phyloP scores from a whole-genome alignment of 495 filamentous ascomycete genomes.

The Lichina pygmaea region DNA sequence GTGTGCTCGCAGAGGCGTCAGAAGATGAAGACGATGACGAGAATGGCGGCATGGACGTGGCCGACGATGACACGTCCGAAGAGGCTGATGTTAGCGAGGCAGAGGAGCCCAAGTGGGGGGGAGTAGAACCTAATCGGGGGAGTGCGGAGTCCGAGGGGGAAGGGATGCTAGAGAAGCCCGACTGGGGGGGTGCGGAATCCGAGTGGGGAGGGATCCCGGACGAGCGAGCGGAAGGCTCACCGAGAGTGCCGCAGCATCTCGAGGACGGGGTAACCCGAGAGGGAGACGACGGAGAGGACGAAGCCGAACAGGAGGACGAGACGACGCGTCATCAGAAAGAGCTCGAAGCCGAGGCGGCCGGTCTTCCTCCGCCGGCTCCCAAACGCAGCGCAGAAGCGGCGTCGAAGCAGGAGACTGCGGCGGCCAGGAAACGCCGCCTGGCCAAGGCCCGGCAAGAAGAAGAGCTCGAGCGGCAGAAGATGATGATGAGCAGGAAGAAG shows the following conservation, averaged over 20 bases:
- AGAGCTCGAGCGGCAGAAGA: slow-evolving; percentile 15
- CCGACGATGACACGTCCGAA: slow-evolving; percentile 6
- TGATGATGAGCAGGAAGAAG: slow-evolving; percentile 16
- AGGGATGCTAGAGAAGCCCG: background rate
- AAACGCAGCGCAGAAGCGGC: slow-evolving; percentile 6
- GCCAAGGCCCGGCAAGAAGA: slow-evolving; percentile 9
- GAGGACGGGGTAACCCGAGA: no score
- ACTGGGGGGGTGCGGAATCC: slow-evolving; percentile 7
- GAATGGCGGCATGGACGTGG: slow-evolving; percentile 32
- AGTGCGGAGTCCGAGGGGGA: slow-evolving; percentile 13
- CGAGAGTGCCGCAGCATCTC: no score
- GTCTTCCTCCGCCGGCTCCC: slow-evolving; percentile 18
- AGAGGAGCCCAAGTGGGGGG: slow-evolving; percentile 12
- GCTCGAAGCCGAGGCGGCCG: slow-evolving; percentile 65
- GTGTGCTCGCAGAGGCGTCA: slow-evolving; percentile 6
- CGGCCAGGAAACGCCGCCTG: slow-evolving; percentile 8
- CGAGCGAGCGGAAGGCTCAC: background rate
- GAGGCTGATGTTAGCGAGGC: slow-evolving; percentile 16
- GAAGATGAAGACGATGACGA: slow-evolving; percentile 11
- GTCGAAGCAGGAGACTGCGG: slow-evolving; percentile 5
- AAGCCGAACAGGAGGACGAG: slow-evolving; percentile 18
- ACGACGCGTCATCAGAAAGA: slow-evolving; percentile 46
- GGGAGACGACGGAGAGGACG: background rate
- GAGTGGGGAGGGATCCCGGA: slow-evolving; percentile 3
- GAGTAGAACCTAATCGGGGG: no score